phyloP scores from a whole-genome alignment of 2,329 filamentous ascomycete genomes.

The Botryotinia narcissicola region DNA sequence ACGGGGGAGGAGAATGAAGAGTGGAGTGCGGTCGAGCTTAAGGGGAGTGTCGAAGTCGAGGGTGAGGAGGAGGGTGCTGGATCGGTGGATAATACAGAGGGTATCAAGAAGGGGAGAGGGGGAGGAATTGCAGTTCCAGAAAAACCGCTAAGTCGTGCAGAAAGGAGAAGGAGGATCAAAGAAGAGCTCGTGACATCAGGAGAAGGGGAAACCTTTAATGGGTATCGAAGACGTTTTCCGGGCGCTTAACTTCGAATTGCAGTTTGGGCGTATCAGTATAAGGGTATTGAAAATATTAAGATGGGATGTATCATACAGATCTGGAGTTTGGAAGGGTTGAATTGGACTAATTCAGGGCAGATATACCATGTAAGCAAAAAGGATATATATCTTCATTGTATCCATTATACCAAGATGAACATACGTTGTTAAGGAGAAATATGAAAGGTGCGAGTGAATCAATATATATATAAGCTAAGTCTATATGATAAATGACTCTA shows the following conservation, averaged over 20 bases:
- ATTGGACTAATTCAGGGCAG: background rate
- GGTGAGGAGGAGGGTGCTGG: slow-evolving; percentile 36
- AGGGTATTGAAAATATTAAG: background rate
- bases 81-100: slow-evolving; percentile 52
- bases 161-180: slow-evolving; percentile 55
- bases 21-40: background rate
- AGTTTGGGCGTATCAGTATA: background rate
- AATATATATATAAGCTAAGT: too few relatives aligned
- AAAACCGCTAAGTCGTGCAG: slow-evolving; percentile 31
- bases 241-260: background rate
- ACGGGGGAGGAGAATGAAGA: background rate
- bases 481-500: too few relatives aligned
- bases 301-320: background rate
- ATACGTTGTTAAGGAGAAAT: too few relatives aligned
- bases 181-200: slow-evolving; percentile 48
- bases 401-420: too few relatives aligned
- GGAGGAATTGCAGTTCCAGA: slow-evolving; percentile 27
- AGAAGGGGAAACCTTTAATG: slow-evolving; percentile 43
- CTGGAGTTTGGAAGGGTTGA: background rate
- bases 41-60: background rate
- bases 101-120: slow-evolving; percentile 39
- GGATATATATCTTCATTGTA: background rate
- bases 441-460: too few relatives aligned
- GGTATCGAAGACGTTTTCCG: slow-evolving; percentile 53
- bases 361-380: background rate